Evolutionary conservation across 2,329 filamentous ascomycete species (phyloP), one percentile per base, ranked within the genome.

Genomic region (Simplicillium sp.): DNA sequence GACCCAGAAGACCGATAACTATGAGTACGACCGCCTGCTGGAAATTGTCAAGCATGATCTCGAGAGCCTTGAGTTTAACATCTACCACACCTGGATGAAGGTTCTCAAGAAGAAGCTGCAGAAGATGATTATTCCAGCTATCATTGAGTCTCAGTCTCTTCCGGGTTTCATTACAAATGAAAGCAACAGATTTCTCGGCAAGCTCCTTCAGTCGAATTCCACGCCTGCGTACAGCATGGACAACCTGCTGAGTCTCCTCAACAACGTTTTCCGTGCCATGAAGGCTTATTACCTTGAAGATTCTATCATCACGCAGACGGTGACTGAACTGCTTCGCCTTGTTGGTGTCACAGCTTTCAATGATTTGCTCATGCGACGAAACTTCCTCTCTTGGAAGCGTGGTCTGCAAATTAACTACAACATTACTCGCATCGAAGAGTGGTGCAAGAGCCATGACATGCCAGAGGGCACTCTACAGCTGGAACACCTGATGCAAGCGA

Each of bases 1-100:
- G 68, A 87, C 90, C 43, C 92, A 98, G 63, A 98, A 98, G 77
- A 92, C 89, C 31, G 92, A 98, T 65, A 97, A 97, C 60, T 97
- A 94, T 60, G 92, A 98, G 69, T 98, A 98, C 55, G 92, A 98
- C 65, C 84, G 92, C 48, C 75, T 98, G 40, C 70, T 98, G 54
- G 92, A 98, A 65, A 97, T 98, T 60, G 92, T 98, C 60, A 98
- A 98, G 75, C 92, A 98, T 61, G 92, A 98, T 60, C 72, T 98
- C 39, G 92, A 98, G 69, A 95, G 87, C 64, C 73, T 98, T 48
- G 92, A 98, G 67, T 98, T 98, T 73, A 98, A 98, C 71, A 98
- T 98, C 55, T 98, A 98, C 66, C 92, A 98, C 67, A 98, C 92
- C 18, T 98, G 92, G 92, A 98, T 98, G 92, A 98, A 98, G 74